Evolutionary conservation across 2,329 filamentous ascomycete genomes (phyloP).

Genomic region (Exophiala oligosperma): DNA sequence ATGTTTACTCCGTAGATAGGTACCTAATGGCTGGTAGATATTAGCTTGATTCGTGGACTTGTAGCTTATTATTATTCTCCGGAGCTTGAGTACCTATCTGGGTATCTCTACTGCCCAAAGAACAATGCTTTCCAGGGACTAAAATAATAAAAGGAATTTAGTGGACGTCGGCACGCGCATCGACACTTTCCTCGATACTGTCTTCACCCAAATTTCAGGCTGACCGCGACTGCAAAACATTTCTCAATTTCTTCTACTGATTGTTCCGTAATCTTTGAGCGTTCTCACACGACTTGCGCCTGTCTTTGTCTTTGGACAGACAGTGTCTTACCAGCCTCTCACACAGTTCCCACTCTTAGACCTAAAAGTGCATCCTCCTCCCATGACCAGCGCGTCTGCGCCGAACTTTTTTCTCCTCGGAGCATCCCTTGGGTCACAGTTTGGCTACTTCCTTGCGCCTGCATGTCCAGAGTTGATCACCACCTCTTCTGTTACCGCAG

Average conservation of each 20-base stretch:
- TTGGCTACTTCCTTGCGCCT: background rate
- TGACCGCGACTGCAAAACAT: background rate
- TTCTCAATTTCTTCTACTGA: background rate
- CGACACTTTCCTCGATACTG: too few species aligned
- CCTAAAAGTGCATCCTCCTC: background rate
- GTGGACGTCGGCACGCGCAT: too few species aligned
- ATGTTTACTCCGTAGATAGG: too few species aligned
- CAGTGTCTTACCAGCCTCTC: background rate
- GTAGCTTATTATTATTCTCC: too few species aligned
- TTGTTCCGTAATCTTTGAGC: too few species aligned
- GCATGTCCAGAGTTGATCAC: background rate
- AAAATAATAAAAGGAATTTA: too few species aligned
- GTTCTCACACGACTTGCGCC: background rate
- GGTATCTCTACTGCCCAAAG: too few species aligned
- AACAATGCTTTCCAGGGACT: too few species aligned
- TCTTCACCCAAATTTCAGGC: background rate
- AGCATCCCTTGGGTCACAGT: constrained; percentile 29
- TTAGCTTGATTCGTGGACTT: too few species aligned
- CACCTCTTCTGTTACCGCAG: background rate
- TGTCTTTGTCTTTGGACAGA: background rate
- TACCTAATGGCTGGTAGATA: too few species aligned
- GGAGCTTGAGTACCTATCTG: too few species aligned
- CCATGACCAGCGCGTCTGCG: constrained; percentile 30
- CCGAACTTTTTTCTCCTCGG: constrained; percentile 33
- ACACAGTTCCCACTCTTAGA: background rate